phyloP scores from a whole-genome alignment of 495 filamentous ascomycete species.

The Penicillium turbatum region DNA sequence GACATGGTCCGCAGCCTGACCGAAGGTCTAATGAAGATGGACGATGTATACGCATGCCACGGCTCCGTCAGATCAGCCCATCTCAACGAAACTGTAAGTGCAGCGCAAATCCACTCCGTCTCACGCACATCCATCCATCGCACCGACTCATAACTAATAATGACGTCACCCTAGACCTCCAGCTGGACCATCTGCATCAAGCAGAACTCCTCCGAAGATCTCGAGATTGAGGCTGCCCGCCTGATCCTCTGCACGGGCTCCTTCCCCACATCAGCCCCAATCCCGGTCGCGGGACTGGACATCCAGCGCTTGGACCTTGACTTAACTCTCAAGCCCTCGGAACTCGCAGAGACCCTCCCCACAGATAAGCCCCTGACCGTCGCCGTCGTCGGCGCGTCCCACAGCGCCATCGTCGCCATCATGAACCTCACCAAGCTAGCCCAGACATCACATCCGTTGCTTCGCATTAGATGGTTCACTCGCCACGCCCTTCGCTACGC shows the following conservation, averaged over 20 bases:
- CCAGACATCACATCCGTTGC: conserved; percentile 41
- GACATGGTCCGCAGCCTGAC: conserved; percentile 50
- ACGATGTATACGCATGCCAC: conserved; percentile 38
- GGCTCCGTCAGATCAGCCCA: conserved; percentile 42
- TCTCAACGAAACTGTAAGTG: conserved; percentile 28
- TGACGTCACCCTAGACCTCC: conserved; percentile 15
- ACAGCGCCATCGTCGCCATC: conserved; percentile 58
- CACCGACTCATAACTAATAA: too few relatives aligned
- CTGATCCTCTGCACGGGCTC: conserved; percentile 59
- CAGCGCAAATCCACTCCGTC: background rate
- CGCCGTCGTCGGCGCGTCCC: conserved; percentile 56
- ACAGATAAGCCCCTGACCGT: conserved; percentile 34
- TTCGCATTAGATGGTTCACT: conserved; percentile 59
- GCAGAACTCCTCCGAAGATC: conserved; percentile 24
- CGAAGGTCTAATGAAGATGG: conserved; percentile 44
- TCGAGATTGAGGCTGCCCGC: conserved; percentile 35
- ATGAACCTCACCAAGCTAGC: conserved; percentile 55
- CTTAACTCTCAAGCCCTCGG: conserved; percentile 50
- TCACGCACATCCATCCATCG: too few relatives aligned
- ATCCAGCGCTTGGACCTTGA: conserved; percentile 50
- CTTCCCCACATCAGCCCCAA: conserved; percentile 42
- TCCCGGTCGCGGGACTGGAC: conserved; percentile 30
- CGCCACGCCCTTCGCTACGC: conserved; percentile 57
- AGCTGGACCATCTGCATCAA: conserved; percentile 45
- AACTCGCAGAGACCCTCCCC: conserved; percentile 43